phyloP scores from a whole-genome alignment of 148 eudicot species.

The Selenicereus undatus region DNA sequence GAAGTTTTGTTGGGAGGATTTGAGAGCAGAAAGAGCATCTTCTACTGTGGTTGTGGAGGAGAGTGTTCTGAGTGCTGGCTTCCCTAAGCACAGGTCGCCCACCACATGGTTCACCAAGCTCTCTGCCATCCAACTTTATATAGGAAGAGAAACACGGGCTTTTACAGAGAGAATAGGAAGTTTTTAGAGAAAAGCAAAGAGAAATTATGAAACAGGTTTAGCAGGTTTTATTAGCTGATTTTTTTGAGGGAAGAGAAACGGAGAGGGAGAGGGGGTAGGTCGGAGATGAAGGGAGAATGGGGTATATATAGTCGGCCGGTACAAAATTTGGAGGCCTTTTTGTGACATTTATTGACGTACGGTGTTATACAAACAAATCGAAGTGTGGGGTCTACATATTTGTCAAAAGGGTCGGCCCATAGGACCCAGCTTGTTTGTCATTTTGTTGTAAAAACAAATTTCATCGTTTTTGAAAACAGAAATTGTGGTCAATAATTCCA shows the following conservation, averaged over 20 bases:
- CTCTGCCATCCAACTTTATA: slow-evolving; percentile 78
- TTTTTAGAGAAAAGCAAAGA: not conserved
- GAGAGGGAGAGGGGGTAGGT: not conserved
- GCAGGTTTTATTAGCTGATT: not conserved
- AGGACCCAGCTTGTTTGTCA: no score
- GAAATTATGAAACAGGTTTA: not conserved
- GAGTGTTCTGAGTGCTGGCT: slow-evolving; percentile 63
- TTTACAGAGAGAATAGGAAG: not conserved
- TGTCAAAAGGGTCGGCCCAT: no score
- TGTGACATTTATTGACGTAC: not conserved
- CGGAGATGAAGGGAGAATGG: not conserved
- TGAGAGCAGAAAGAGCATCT: slow-evolving; percentile 61
- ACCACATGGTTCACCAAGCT: slow-evolving; percentile 50
- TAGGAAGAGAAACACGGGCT: no score
- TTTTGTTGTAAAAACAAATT: no score
- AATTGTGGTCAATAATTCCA: no score
- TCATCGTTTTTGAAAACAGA: no score
- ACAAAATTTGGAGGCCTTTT: not conserved
- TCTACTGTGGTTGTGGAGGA: slow-evolving; percentile 45
- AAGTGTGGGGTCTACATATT: no score
- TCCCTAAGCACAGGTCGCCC: slow-evolving; percentile 86
- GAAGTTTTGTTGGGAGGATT: slow-evolving; percentile 44
- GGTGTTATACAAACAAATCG: no score
- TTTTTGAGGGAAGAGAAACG: not conserved
- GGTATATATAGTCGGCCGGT: not conserved